phyloP scores from a whole-genome alignment of 1,284 basidiomycete genomes.

The Ganoderma lucidum region DNA sequence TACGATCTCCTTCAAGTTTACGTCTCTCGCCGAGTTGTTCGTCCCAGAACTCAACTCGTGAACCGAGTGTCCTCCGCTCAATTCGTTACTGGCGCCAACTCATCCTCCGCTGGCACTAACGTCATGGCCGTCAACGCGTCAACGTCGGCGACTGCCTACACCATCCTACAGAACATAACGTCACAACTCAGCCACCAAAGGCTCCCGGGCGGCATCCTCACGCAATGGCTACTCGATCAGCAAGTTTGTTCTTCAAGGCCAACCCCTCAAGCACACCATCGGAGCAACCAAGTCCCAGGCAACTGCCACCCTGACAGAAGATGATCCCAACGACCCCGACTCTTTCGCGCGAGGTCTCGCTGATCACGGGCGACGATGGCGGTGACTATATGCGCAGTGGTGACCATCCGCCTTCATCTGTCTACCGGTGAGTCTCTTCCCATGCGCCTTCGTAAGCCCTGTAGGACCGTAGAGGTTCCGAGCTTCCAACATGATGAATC shows the following conservation, averaged over 20 bases:
- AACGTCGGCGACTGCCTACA: too few relatives aligned
- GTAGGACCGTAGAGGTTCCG: not conserved
- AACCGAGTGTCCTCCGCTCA: too few relatives aligned
- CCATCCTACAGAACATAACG: too few relatives aligned
- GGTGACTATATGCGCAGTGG: conserved; percentile 58
- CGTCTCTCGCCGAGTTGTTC: too few relatives aligned
- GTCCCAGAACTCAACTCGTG: too few relatives aligned
- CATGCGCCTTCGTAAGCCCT: not conserved
- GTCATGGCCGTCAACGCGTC: too few relatives aligned
- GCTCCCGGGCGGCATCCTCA: conserved; percentile 44
- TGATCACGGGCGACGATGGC: conserved; percentile 12
- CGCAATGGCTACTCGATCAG: conserved; percentile 71
- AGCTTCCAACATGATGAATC: not conserved
- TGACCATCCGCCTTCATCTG: conserved; percentile 91
- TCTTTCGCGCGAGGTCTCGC: conserved; percentile 60
- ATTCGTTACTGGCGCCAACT: too few relatives aligned
- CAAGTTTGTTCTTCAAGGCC: conserved; percentile 80
- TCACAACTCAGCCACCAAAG: conserved; percentile 68
- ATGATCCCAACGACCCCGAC: conserved; percentile 76
- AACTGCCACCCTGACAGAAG: conserved; percentile 65
- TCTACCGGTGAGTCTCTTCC: conserved; percentile 69
- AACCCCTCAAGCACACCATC: conserved; percentile 67
- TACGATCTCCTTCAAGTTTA: too few relatives aligned
- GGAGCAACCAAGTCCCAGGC: conserved; percentile 56
- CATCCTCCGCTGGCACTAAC: too few relatives aligned